A percentile compares a stretch with the other conserved stretches of the same genome.
These are phyloP conservation scores for Diplodia corticola DNA, from an alignment of 2,329 filamentous ascomycete genomes.

Conservation along the genomic window DNA sequence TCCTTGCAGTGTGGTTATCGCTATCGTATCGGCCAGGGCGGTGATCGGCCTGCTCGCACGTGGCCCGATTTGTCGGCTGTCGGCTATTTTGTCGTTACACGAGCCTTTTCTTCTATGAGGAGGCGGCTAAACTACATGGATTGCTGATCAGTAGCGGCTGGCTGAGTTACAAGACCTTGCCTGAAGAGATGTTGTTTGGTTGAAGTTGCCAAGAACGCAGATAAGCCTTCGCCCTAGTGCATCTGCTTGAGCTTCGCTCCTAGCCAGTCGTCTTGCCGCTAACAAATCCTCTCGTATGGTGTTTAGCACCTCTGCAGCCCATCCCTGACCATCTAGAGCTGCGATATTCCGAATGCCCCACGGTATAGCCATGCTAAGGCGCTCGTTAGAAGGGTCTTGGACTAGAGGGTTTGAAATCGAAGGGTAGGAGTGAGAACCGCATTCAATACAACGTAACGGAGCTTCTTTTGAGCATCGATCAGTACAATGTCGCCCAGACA, in stretches of 20 bases:
- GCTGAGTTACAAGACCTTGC: not conserved
- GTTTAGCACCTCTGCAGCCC: too few relatives aligned
- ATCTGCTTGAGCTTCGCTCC: not conserved
- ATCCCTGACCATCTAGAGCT: too few relatives aligned
- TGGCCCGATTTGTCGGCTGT: slow-evolving; percentile 8
- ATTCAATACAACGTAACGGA: too few relatives aligned
- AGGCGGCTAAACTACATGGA: not conserved
- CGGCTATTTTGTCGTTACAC: slow-evolving; percentile 8
- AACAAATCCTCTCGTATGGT: too few relatives aligned
- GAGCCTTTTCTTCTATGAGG: not conserved
- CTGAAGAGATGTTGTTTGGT: not conserved
- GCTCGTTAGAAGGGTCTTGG: too few relatives aligned
- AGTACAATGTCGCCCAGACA: not conserved
- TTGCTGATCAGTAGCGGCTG: not conserved
- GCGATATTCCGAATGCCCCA: too few relatives aligned
- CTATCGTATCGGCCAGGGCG: slow-evolving; percentile 4
- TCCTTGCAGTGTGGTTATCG: slow-evolving; percentile 4
- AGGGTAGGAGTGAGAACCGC: too few relatives aligned
- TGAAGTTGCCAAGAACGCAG: not conserved
- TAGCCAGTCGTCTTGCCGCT: too few relatives aligned
- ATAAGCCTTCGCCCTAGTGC: not conserved
- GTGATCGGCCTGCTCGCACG: slow-evolving; percentile 8
- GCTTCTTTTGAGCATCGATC: too few relatives aligned
- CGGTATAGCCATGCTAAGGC: too few relatives aligned
- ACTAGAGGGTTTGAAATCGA: too few relatives aligned